phyloP scores from a whole-genome alignment of 495 filamentous ascomycete species.

The Penicillium verhagenii region DNA sequence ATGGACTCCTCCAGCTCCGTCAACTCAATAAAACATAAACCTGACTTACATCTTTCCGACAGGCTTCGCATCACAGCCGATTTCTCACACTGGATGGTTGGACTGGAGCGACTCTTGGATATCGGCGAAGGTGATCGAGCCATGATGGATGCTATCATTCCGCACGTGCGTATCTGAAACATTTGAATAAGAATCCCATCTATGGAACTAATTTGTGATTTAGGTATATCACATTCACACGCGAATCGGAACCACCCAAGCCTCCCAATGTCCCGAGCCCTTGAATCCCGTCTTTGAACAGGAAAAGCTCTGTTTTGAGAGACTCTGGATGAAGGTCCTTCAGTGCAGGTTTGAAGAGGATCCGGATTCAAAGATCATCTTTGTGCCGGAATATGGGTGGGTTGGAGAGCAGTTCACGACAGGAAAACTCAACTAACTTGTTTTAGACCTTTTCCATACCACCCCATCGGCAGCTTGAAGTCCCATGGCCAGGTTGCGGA shows the following conservation, averaged over 20 bases:
- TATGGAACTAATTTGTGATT: too few relatives aligned
- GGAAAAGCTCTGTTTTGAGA: constrained; percentile 28
- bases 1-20: not conserved
- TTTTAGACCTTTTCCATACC: constrained; percentile 32
- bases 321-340: constrained; percentile 23
- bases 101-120: constrained; percentile 25
- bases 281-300: constrained; percentile 21
- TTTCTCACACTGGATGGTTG: constrained; percentile 31
- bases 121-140: constrained; percentile 22
- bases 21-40: not conserved
- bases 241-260: constrained; percentile 31
- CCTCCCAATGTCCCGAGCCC: constrained; percentile 31
- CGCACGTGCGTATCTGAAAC: constrained; percentile 21
- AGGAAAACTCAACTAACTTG: not conserved
- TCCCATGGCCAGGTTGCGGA: constrained; percentile 25
- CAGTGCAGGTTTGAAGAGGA: constrained; percentile 8
- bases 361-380: constrained; percentile 16
- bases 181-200: too few relatives aligned
- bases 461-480: constrained; percentile 23
- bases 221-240: constrained; percentile 32
- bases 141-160: constrained; percentile 22
- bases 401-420: not conserved
- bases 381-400: constrained; percentile 34
- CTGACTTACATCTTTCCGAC: not conserved
- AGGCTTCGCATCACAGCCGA: constrained; percentile 27